Conservation (phyloP, 2,329 filamentous ascomycete genomes). For the Lachnellula suecica region DNA sequence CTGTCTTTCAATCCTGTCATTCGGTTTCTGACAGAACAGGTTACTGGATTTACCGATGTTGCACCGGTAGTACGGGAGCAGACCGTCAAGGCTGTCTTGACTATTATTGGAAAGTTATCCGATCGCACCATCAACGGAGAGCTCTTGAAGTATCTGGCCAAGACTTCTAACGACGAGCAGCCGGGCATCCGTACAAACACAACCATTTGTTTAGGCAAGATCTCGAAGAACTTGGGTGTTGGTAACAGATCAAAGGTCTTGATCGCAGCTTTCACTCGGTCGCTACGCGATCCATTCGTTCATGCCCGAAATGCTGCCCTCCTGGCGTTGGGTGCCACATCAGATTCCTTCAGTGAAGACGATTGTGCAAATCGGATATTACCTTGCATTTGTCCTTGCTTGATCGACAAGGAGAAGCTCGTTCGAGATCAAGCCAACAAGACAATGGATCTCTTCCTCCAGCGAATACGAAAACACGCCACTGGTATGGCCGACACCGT, state of each 20-base stretch:
- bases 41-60: slow-evolving; percentile 91
- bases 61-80: slow-evolving; percentile 92
- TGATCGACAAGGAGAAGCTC: slow-evolving; percentile 95
- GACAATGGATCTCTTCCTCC: slow-evolving; percentile 81
- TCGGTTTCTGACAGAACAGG: slow-evolving; percentile 43
- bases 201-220: slow-evolving; percentile 95
- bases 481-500: slow-evolving; percentile 77
- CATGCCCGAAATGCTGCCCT: slow-evolving; percentile 89
- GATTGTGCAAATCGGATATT: slow-evolving; percentile 84
- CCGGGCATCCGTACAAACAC: slow-evolving; percentile 97
- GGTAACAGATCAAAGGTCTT: slow-evolving; percentile 85
- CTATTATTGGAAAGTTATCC: slow-evolving; percentile 83
- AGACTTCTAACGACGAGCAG: slow-evolving; percentile 96
- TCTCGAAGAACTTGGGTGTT: slow-evolving; percentile 81
- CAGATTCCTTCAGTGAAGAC: slow-evolving; percentile 84
- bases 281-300: slow-evolving; percentile 89
- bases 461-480: slow-evolving; percentile 77
- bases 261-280: slow-evolving; percentile 86
- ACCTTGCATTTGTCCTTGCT: slow-evolving; percentile 76
- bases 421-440: slow-evolving; percentile 90
- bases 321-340: slow-evolving; percentile 80
- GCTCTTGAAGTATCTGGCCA: slow-evolving; percentile 83
- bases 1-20: not conserved
- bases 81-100: slow-evolving; percentile 89
- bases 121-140: slow-evolving; percentile 94